Evolutionary conservation across 441 rosid genomes (phyloP), one percentile per base, ranked within the genome.

Genomic region (Jatropha podagrica): DNA sequence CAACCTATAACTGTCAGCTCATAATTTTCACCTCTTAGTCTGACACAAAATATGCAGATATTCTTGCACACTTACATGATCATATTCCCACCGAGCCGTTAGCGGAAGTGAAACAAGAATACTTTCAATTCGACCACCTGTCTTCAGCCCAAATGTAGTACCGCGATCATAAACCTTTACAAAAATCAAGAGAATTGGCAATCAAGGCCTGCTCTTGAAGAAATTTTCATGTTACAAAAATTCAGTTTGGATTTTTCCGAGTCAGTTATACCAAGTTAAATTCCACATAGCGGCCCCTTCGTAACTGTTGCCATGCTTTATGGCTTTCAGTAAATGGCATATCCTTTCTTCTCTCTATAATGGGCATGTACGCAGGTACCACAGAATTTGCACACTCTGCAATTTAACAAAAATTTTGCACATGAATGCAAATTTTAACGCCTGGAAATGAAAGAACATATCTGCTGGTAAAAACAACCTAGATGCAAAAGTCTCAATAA

Each of bases 11-110:
- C 44, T 38, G 58, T 74, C 64, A 69, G 77, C 74, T 67, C 20
- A 71, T 40, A 63, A 26, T 44, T 75, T 20, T 4, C 7, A 60
- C 6, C 6, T 48, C 74, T 60, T 26, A 17, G 69, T 64, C 38
- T 69, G 38, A 26, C 68, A n/a, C 3, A 27, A 20, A 38, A 14
- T 17, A 49, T 10, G 41, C 49, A 38, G 65, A 41, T 17, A 66
- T 56, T 55, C 20, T 32, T 44, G 52, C 71, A 65, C 65, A 74
- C 95, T 86, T 86, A 96, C 98, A 77, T 92, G 98, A 76, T 94
- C 99, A 72, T 96, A 96, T 72, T 96, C 98, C 98, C 99, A 96
- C 70, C 99, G 91, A 72, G 98, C 95, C 59, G 94, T 82, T 14
- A 91, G 86, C 5, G 99, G 99, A 73, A 96, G 91, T 72, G 98